phyloP scores from a whole-genome alignment of 306 rosid species.

The Dryas drummondii region DNA sequence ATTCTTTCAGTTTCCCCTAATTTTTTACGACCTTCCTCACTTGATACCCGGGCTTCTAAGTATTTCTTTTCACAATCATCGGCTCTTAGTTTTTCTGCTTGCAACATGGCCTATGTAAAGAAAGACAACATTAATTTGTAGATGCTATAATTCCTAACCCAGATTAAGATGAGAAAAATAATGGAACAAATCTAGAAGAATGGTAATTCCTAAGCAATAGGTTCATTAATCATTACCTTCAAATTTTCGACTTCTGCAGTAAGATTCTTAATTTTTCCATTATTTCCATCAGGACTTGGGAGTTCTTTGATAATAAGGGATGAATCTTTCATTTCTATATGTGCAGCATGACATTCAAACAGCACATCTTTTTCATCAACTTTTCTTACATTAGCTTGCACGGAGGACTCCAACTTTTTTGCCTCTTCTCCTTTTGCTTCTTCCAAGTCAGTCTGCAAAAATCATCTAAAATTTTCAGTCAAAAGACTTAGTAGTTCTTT shows the following conservation, averaged over 20 bases:
- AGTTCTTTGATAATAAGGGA: constrained; percentile 39
- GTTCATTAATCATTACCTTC: constrained; percentile 49
- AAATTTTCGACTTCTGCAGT: constrained; percentile 34
- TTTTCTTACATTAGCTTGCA: constrained; percentile 1
- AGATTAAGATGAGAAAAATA: background rate
- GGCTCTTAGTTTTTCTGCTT: constrained; percentile 67
- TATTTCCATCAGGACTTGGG: constrained; percentile 44
- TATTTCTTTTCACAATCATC: constrained; percentile 69
- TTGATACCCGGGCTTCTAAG: constrained; percentile 53
- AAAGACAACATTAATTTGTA: background rate
- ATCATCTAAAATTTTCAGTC: background rate
- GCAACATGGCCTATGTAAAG: constrained; percentile 56
- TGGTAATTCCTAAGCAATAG: background rate
- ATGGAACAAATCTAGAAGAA: background rate
- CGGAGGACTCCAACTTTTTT: constrained; percentile 7
- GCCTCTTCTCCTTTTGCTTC: constrained; percentile 26
- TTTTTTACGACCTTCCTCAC: constrained; percentile 55
- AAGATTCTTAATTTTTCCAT: constrained; percentile 29
- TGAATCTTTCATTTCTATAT: constrained; percentile 44
- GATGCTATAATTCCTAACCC: constrained; percentile 6
- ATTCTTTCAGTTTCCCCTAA: constrained; percentile 71
- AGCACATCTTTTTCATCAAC: constrained; percentile 38
- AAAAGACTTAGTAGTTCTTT: constrained; percentile 42
- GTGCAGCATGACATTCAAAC: constrained; percentile 43
- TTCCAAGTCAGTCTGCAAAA: constrained; percentile 33